Conservation (phyloP, 2,329 filamentous ascomycete species). For the Whalleya microplaca region DNA sequence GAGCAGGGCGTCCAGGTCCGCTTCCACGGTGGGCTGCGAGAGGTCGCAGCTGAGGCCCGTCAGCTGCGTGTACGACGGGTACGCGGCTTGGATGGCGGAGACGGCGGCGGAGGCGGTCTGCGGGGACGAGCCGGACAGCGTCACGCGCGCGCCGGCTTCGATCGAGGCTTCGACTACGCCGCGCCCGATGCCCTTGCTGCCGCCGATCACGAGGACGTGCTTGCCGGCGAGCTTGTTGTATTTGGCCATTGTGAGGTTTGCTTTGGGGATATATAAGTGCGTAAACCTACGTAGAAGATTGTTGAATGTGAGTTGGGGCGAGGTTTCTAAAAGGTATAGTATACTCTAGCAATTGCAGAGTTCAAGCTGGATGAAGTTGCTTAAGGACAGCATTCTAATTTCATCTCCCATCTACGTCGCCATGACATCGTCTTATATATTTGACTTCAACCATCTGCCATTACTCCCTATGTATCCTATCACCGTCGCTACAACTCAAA, state of each 20-base stretch:
- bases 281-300: background rate
- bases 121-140: slow-evolving; percentile 28
- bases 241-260: slow-evolving; percentile 29
- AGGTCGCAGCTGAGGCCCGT: slow-evolving; percentile 30
- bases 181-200: slow-evolving; percentile 33
- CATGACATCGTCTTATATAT: background rate
- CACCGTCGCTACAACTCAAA: background rate
- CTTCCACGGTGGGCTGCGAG: slow-evolving; percentile 25
- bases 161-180: slow-evolving; percentile 33
- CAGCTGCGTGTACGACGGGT: slow-evolving; percentile 17
- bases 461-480: background rate
- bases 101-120: slow-evolving; percentile 26
- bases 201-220: slow-evolving; percentile 38
- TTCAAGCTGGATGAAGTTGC: background rate
- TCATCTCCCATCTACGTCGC: background rate
- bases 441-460: background rate
- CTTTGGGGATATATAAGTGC: too few species aligned
- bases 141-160: slow-evolving; percentile 31
- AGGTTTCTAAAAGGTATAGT: background rate
- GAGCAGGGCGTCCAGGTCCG: slow-evolving; percentile 30
- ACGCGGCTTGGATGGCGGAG: slow-evolving; percentile 23
- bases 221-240: slow-evolving; percentile 38
- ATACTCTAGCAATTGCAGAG: background rate
- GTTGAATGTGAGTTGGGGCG: background rate
- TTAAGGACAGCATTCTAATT: background rate